These are phyloP conservation scores for Cucurbitaria berberidis DNA, from an alignment of 2,329 filamentous ascomycete genomes.

Conservation along the genomic window DNA sequence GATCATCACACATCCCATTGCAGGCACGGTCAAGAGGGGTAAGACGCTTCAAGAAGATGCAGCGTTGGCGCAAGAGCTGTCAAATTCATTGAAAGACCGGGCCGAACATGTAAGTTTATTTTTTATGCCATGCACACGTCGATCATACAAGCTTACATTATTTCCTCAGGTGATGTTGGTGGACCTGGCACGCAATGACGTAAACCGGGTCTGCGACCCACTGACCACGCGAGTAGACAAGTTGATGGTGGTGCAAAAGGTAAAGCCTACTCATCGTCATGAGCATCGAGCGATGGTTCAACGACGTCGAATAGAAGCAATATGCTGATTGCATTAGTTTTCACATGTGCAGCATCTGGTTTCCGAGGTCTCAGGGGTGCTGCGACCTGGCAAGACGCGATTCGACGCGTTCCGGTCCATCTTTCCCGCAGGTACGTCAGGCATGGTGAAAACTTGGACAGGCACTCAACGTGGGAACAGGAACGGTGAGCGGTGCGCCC, in stretches of 20 bases:
- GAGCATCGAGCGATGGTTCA: neutral
- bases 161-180: conserved; percentile 88
- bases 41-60: conserved; percentile 82
- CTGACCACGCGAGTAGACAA: conserved; percentile 88
- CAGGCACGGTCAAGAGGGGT: conserved; percentile 90
- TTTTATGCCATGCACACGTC: conserved; percentile 13
- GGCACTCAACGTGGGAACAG: conserved; percentile 23
- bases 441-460: conserved; percentile 12
- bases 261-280: conserved; percentile 11
- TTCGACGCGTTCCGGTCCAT: conserved; percentile 97
- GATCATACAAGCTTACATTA: conserved; percentile 65
- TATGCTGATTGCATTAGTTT: conserved; percentile 61
- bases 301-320: conserved; percentile 2
- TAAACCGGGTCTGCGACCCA: conserved; percentile 94
- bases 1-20: conserved; percentile 96
- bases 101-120: conserved; percentile 47
- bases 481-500: conserved; percentile 88
- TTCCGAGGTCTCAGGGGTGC: conserved; percentile 90
- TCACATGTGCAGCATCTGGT: conserved; percentile 97
- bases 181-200: conserved; percentile 92
- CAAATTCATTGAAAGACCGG: conserved; percentile 81
- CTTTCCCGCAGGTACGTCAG: conserved; percentile 78
- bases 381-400: conserved; percentile 81
- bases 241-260: conserved; percentile 72
- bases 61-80: conserved; percentile 75